phyloP scores from a whole-genome alignment of 805 yeast species.

The Cyberlindnera xishuangbannaensis region DNA sequence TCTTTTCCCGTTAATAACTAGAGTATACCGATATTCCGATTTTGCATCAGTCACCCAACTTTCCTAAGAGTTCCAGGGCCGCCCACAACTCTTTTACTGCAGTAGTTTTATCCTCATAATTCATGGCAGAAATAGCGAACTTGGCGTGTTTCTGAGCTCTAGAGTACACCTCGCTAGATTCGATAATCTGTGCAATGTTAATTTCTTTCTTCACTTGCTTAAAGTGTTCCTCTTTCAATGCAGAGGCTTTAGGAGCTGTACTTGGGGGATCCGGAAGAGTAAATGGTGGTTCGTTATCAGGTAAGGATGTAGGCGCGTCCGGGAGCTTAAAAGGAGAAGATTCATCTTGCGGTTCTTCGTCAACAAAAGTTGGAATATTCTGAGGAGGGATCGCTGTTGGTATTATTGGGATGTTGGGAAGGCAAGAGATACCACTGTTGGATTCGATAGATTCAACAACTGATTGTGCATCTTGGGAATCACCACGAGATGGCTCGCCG shows the following conservation, averaged over 20 bases:
- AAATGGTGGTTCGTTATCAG: neutral
- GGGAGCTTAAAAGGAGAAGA: constrained; percentile 3
- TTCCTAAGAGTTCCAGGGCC: constrained; percentile 41
- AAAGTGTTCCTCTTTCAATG: constrained; percentile 1
- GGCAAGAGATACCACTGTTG: constrained; percentile 12
- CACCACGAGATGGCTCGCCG: neutral
- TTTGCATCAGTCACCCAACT: too few relatives aligned
- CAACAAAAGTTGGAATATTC: constrained; percentile 3
- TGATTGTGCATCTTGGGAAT: neutral
- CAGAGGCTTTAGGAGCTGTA: neutral
- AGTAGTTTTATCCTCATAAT: constrained; percentile 67
- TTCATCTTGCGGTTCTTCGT: constrained; percentile 1
- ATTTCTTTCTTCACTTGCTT: constrained; percentile 7
- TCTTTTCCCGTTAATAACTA: too few relatives aligned
- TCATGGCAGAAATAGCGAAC: constrained; percentile 73
- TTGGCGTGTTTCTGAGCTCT: constrained; percentile 65
- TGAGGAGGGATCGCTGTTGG: constrained; percentile 4
- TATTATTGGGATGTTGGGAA: constrained; percentile 13
- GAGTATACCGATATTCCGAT: too few relatives aligned
- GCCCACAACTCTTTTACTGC: constrained; percentile 55
- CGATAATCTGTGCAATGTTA: constrained; percentile 45
- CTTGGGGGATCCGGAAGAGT: neutral
- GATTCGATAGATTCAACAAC: constrained; percentile 9
- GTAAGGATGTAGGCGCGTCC: constrained; percentile 6
- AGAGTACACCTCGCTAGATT: constrained; percentile 48